Base-by-base conservation (phyloP, 371 early-diverging fungal genomes). In the Mortierella sp. region DNA sequence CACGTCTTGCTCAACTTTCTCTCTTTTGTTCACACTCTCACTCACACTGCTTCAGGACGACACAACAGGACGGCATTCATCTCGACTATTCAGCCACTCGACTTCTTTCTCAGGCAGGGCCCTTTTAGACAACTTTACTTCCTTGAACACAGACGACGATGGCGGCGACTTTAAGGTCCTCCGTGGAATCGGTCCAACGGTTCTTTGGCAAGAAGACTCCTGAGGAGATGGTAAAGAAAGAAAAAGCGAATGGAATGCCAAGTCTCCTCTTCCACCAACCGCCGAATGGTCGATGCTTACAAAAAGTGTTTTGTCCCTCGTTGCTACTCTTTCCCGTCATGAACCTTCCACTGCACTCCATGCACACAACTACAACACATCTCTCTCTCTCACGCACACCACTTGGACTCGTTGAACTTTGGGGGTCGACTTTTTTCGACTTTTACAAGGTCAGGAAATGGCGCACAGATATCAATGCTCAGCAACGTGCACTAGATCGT, bases 401-500 rank as follows among this genome's bases (percentile, higher is more conserved):
- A 21, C 10, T 34, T 34, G 34, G 34, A 34, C 34, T 4, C 34
- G 10, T 34, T 7, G 34, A 10, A 34, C 34, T 34, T 34, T 34
- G 10, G 10, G 34, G 34, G n/a, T n/a, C n/a, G n/a, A n/a, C n/a
- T n/a, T n/a, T n/a, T n/a, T n/a, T n/a, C n/a, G n/a, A 4, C 34
- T 28, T 41, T 34, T 6, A 19, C 29, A 51, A 93, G 93, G 95
- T 95, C 47, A 89, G 88, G 60, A 96, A 96, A 83, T 98, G 97
- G 97, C 87, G 93, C 53, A 84, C 85, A 37, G 85, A 89, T 54
- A 91, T 98, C 60, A 89, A 94, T 37, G 73, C 80, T 9, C 95
- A 97, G 64, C 91, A 95, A 73, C 94, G 98, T 55, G 88, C 85
- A n/a, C 83, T 98, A 27, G 94, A 97, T 70, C 85, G 94, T 34